Evolutionary conservation across 768 basidiomycete genomes (phyloP), one percentile per base, ranked within the genome.

Genomic region (Gymnopilus dilepis): DNA sequence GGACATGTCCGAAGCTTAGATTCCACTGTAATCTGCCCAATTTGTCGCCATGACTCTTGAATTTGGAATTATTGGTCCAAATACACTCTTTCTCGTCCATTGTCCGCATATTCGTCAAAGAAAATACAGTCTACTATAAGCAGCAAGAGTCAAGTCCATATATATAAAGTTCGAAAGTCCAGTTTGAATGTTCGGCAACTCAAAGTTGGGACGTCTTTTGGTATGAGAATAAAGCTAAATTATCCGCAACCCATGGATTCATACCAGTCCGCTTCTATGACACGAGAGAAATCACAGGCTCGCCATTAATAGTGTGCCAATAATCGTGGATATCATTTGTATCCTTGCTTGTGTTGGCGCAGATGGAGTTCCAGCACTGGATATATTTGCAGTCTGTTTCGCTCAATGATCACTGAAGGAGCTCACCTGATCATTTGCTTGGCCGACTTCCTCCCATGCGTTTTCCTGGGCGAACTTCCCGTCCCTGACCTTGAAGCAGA

Each of bases 1-100:
- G 80, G 83, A 91, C 68, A 74, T 91, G 80, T 70, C 65, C 19
- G 65, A 64, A 26, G 67, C 62, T 30, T 68, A 68, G 58, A 61
- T 21, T 45, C 24, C 9, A 24, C 34, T 15, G 40, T 37, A 45
- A 9, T 26, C 15, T 15, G 31, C 48, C n/a, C 37, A 34, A 26
- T 3, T n/a, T 38, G 17, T 54, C n/a, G 22, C 34, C 37, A 11
- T 38, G 21, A 40, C 34, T 24, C 1, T 26, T 22, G 15, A 37
- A 31, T 19, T 24, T 37, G 37, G 21, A 38, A 38, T 37, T 31
- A 19, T 31, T n/a, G 19, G 7, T 17, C 47, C 28, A 28, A 50
- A n/a, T 17, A 31, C 30, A 28, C 19, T 1, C n/a, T 50, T 19
- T 28, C 28, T n/a, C 26, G 12, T 26, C 43, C 2, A 15, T 26